Evolutionary conservation across 2,329 filamentous ascomycete genomes (phyloP).

Genomic region (Penicillium italicum): DNA sequence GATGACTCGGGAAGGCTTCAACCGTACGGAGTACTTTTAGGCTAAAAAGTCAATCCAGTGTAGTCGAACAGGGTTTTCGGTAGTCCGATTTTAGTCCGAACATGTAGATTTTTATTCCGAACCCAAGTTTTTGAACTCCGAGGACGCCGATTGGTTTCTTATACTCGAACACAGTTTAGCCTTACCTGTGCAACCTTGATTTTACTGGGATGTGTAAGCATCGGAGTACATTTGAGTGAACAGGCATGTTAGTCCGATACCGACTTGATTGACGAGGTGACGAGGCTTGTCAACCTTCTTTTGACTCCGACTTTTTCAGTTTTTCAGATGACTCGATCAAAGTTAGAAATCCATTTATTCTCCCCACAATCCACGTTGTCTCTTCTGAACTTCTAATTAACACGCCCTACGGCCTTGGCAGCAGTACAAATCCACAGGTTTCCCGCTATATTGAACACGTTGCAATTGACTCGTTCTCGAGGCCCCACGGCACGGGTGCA

Average conservation of each 20-base stretch:
- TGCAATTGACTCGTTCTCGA: not conserved
- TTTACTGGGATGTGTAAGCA: not conserved
- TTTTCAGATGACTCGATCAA: not conserved
- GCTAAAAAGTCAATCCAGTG: not conserved
- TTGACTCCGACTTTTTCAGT: not conserved
- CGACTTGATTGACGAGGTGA: not conserved
- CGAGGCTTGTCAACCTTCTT: not conserved
- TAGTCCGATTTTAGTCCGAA: constrained; percentile 6
- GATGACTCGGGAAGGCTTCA: not conserved
- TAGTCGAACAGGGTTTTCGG: not conserved
- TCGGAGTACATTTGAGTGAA: not conserved
- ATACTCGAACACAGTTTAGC: too few species aligned
- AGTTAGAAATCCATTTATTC: not conserved
- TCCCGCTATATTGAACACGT: not conserved
- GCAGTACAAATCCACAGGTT: not conserved
- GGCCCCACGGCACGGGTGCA: not conserved
- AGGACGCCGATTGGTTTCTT: too few species aligned
- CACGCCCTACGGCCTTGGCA: constrained; percentile 10
- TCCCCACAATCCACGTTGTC: not conserved
- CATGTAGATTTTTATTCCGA: not conserved
- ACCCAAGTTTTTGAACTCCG: too few species aligned
- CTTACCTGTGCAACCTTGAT: too few species aligned
- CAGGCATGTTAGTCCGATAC: not conserved
- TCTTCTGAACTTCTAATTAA: not conserved
- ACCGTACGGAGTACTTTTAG: not conserved